Base-by-base conservation (phyloP, 2,329 filamentous ascomycete genomes). In the Pseudocercospora musae region DNA sequence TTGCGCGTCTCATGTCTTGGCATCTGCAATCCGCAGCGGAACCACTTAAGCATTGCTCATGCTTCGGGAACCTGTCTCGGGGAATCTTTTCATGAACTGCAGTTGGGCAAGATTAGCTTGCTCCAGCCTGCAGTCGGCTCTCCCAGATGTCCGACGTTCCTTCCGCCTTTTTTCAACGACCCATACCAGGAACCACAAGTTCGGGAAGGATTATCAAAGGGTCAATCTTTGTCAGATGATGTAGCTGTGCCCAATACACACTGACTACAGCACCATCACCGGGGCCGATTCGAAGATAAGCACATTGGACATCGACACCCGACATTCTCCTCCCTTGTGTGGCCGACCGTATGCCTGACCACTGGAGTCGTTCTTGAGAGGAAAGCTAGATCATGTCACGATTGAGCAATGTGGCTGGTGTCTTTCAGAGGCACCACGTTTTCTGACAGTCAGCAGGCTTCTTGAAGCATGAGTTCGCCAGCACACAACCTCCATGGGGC, bases 111-210 rank as follows among this genome's bases (percentile, higher is more conserved):
- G 48, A 52, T 52, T 52, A 25, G 48, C 48, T 52, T 31, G 48
- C 48, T 52, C 25, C 48, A 52, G 23, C 48, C 48, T 52, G 48
- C 48, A 23, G 48, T 52, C 48, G 48, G 48, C 48, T 52, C 48
- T 52, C 48, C 48, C 23, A 29, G 11, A 56, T 23, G 53, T 56
- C 53, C 31, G 53, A 56, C 31, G 23, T 42, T 42, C 48, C 25
- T 52, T 29, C 48, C 48, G 48, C 25, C 25, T 23, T 27, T 13
- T 25, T 25, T 21, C 20, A 21, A 48, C 8, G 23, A 21, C 20
- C 23, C 48, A 50, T 27, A 21, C 20, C 48, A 50, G 21, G 42
- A 50, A 15, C 21, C 9, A 50, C 21, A 50, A 6, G 21, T 50
- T 46, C 18, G n/a, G 18, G 7, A 46, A 46, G 11, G 18, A 4